phyloP scores from a whole-genome alignment of 768 basidiomycete genomes.

The Lyophyllum semitale region DNA sequence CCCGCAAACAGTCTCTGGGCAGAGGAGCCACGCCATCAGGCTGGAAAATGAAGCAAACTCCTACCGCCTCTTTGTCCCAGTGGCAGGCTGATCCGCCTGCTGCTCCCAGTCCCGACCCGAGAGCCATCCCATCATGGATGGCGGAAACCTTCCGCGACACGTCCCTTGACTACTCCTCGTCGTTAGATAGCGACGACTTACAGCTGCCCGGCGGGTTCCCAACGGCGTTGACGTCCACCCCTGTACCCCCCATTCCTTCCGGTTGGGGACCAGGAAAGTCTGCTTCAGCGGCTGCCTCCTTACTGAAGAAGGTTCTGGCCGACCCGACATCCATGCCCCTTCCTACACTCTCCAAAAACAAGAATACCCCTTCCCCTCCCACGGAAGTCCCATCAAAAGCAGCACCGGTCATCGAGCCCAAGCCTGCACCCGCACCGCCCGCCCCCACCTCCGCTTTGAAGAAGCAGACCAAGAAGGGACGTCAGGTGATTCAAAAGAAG shows the following conservation, averaged over 20 bases:
- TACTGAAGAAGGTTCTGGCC: slow-evolving; percentile 15
- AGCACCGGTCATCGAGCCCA: background rate
- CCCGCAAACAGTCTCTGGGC: slow-evolving; percentile 10
- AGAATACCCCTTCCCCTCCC: slow-evolving; percentile 5
- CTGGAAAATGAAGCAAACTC: slow-evolving; percentile 20
- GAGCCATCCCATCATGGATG: slow-evolving; percentile 7
- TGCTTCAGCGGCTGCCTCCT: slow-evolving; percentile 5
- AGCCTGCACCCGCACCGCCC: slow-evolving; percentile 3
- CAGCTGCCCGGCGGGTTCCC: background rate
- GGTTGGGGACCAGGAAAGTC: slow-evolving; percentile 14
- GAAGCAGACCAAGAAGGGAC: slow-evolving; percentile 33
- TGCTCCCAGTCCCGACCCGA: slow-evolving; percentile 2
- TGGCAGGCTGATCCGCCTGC: slow-evolving; percentile 1
- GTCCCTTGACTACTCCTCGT: background rate
- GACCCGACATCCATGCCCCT: background rate
- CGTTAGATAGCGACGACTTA: slow-evolving; percentile 7
- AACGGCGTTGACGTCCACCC: background rate
- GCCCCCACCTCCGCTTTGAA: slow-evolving; percentile 20
- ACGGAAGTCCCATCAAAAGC: slow-evolving; percentile 1
- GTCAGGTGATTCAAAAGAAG: slow-evolving; percentile 24
- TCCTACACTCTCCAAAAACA: slow-evolving; percentile 8
- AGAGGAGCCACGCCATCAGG: slow-evolving; percentile 17
- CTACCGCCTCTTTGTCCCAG: slow-evolving; percentile 6
- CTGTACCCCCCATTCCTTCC: slow-evolving; percentile 15
- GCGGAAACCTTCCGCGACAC: background rate